A percentile compares a stretch with the other conserved stretches of the same genome.
These are phyloP conservation scores for Xenoacremonium recifei DNA, from an alignment of 2,329 filamentous ascomycete species.

Conservation along the genomic window DNA sequence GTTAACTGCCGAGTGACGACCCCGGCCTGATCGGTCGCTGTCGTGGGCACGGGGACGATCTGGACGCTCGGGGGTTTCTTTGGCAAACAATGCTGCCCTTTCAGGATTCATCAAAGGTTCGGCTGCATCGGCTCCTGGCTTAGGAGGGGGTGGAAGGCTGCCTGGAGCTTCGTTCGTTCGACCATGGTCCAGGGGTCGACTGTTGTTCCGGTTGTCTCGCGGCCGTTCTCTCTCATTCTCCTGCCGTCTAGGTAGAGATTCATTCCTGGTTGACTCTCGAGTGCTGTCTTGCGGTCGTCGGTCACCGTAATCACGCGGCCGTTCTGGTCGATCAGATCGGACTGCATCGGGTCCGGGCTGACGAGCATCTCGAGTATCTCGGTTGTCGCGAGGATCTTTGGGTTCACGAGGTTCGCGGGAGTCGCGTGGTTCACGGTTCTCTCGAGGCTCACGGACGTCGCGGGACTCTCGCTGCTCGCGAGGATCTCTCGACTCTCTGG, in stretches of 20 bases:
- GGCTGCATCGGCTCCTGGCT: slow-evolving; percentile 23
- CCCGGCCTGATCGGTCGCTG: slow-evolving; percentile 27
- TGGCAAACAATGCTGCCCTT: slow-evolving; percentile 48
- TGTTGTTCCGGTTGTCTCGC: slow-evolving; percentile 27
- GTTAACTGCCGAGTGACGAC: slow-evolving; percentile 25
- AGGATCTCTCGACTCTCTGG: slow-evolving; percentile 24
- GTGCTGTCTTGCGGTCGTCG: slow-evolving; percentile 39
- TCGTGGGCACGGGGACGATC: slow-evolving; percentile 28
- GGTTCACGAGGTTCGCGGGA: slow-evolving; percentile 38
- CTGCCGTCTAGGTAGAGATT: slow-evolving; percentile 35
- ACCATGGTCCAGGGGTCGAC: slow-evolving; percentile 26
- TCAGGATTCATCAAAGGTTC: slow-evolving; percentile 57
- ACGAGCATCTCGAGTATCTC: slow-evolving; percentile 36
- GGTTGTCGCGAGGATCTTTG: slow-evolving; percentile 35
- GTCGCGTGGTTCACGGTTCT: slow-evolving; percentile 38
- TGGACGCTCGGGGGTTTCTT: slow-evolving; percentile 29
- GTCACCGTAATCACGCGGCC: slow-evolving; percentile 44
- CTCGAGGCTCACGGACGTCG: slow-evolving; percentile 35
- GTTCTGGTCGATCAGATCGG: slow-evolving; percentile 39
- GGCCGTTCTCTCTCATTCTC: slow-evolving; percentile 43
- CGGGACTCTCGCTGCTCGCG: slow-evolving; percentile 22
- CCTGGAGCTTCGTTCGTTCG: slow-evolving; percentile 27
- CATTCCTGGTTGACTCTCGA: slow-evolving; percentile 24
- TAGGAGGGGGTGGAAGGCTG: slow-evolving; percentile 22
- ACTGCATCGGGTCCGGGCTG: slow-evolving; percentile 39